Evolutionary conservation across 331 rosid species (phyloP).

Genomic region (Malus hybrid): DNA sequence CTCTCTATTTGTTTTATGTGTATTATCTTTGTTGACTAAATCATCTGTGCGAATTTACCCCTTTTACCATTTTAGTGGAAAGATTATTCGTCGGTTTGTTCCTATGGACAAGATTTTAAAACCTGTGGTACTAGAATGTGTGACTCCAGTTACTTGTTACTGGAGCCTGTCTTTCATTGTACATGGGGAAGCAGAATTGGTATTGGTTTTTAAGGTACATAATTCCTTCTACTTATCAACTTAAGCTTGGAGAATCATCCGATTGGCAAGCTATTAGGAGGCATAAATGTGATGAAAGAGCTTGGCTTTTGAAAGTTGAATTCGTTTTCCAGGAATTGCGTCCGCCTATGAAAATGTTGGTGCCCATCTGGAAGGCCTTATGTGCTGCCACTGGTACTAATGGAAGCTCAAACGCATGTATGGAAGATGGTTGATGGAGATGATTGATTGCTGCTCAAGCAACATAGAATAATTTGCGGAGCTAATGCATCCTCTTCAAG

Average conservation of each 20-base stretch:
- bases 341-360: slow-evolving; percentile 76
- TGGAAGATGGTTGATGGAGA: slow-evolving; percentile 18
- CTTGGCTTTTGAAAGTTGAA: slow-evolving; percentile 15
- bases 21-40: neutral
- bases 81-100: slow-evolving; percentile 52
- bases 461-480: neutral
- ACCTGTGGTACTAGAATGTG: slow-evolving; percentile 70
- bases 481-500: neutral
- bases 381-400: slow-evolving; percentile 50
- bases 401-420: slow-evolving; percentile 17
- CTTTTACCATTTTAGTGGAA: slow-evolving; percentile 40
- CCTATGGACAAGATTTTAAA: slow-evolving; percentile 73
- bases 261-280: neutral
- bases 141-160: slow-evolving; percentile 87
- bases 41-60: neutral
- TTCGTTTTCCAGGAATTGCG: slow-evolving; percentile 39
- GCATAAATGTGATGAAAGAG: neutral
- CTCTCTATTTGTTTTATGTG: neutral
- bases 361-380: slow-evolving; percentile 86
- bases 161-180: slow-evolving; percentile 73
- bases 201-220: slow-evolving; percentile 66
- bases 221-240: neutral
- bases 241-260: neutral
- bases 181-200: slow-evolving; percentile 50
- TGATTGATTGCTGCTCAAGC: neutral